A percentile compares a stretch with the other conserved stretches of the same genome.
These are phyloP conservation scores for Podospora pseudoanserina DNA, from an alignment of 495 filamentous ascomycete species.

Conservation along the genomic window DNA sequence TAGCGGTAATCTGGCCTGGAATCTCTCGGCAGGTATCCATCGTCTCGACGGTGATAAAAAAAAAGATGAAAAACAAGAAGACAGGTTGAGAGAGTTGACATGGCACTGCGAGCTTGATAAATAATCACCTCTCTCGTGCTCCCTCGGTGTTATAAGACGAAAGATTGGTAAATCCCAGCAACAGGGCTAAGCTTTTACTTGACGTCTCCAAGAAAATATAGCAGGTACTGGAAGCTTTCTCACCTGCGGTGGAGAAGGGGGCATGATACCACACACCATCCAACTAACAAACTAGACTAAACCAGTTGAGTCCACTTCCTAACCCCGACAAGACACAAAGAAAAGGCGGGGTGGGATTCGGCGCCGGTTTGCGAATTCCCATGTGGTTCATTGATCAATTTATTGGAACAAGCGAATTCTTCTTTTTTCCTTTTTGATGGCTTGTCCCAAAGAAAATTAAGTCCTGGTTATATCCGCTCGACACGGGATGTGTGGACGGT, in stretches of 20 bases:
- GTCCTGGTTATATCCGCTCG: constrained; percentile 16
- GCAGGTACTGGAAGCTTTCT: neutral
- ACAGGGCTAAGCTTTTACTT: no score
- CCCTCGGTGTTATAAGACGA: neutral
- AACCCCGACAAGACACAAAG: neutral
- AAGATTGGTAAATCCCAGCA: no score
- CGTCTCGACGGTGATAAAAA: no score
- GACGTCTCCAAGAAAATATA: no score
- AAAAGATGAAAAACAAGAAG: no score
- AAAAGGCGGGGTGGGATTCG: neutral
- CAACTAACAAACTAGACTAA: neutral
- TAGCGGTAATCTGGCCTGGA: neutral
- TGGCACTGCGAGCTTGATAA: neutral
- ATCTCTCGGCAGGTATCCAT: neutral
- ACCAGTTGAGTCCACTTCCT: neutral
- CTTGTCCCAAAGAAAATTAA: neutral
- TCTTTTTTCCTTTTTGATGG: neutral
- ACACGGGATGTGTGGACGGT: neutral
- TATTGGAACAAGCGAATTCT: neutral
- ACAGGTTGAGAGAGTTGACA: no score
- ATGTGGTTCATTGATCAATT: neutral
- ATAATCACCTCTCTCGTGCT: neutral
- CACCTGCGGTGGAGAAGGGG: neutral
- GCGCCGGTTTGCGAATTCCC: neutral
- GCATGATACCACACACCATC: neutral